phyloP scores from a whole-genome alignment of 2,329 filamentous ascomycete species.

The Colletotrichum tropicicola region DNA sequence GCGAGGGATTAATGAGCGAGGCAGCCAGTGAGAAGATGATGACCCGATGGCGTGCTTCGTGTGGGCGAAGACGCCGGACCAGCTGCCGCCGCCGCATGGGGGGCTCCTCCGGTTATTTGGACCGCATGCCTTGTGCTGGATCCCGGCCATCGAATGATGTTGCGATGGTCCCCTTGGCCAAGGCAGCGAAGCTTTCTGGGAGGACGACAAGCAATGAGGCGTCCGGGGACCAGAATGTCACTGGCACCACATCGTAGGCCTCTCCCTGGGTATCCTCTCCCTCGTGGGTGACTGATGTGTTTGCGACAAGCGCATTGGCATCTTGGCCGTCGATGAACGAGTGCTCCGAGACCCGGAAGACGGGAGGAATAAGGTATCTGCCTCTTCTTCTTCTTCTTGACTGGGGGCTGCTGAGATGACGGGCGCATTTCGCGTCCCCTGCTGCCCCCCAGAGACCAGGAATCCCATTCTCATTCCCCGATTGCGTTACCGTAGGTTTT shows the following conservation, averaged over 20 bases:
- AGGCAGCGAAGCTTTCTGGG: constrained; percentile 25
- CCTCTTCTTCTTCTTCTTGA: neutral
- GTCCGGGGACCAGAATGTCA: neutral
- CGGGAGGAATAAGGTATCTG: neutral
- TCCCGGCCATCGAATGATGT: neutral
- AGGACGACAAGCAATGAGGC: constrained; percentile 19
- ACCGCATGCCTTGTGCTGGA: constrained; percentile 1
- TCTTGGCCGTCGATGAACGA: too few species aligned
- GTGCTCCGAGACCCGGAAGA: too few species aligned
- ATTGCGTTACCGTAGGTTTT: constrained; percentile 25
- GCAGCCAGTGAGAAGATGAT: neutral
- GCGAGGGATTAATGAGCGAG: neutral
- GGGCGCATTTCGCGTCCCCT: neutral
- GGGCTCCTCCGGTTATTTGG: neutral
- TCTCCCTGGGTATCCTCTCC: neutral
- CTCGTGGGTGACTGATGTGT: neutral
- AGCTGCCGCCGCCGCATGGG: constrained; percentile 17
- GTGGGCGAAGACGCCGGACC: constrained; percentile 19
- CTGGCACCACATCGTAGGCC: neutral
- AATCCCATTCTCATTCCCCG: constrained; percentile 5
- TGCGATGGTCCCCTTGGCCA: neutral
- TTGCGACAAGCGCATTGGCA: neutral
- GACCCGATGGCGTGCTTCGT: constrained; percentile 13
- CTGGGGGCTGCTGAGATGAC: neutral
- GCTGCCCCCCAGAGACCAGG: neutral